Base-by-base conservation (phyloP, 2,329 filamentous ascomycete species). In the Verticillium nonalfalfae region DNA sequence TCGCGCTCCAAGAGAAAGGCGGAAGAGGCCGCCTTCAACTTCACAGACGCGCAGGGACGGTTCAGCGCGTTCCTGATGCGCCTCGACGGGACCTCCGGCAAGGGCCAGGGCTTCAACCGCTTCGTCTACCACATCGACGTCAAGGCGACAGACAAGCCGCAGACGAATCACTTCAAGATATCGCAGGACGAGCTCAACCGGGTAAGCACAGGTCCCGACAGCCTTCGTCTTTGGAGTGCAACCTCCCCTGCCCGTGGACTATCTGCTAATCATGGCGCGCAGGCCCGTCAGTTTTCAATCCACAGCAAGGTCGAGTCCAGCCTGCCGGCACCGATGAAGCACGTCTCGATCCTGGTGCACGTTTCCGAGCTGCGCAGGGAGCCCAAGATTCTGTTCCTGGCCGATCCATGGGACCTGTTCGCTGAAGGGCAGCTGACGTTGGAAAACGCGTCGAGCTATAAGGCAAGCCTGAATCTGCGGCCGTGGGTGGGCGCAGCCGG, bases 351-450 rank as follows among this genome's bases (percentile, higher is more conserved):
- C 13, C 59, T 63, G 11, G 61, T 63, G 1, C 39, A 56, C 39
- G 60, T 63, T 26, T 55, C 59, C 10, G 59, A 59, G 36, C 9
- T 63, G 18, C 56, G 59, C 11, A 21, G 14, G 26, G 56, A 59
- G 36, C 61, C 61, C 2, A 60, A 56, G 56, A 63, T 63, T 11
- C 38, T 56, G 14, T 63, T 63, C 56, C 61, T 63, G 55, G 50
- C 59, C 6, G 61, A 63, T 39, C 61, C 61, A 2, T 63, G 61
- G 61, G 61, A 63, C 38, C 56, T 63, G 11, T 63, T 60, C 34
- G 34, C 60, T 11, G 61, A 63, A 26, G 59, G 59, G 2, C 59
- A 60, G 59, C 59, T 63, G n/a, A 38, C 52, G 5, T 38, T 63
- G 26, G 40, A 61, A 52, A 63, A 52, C 38, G 7, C 54, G 7